Evolutionary conservation across 805 yeast genomes (phyloP).

Genomic region (Candida pini): DNA sequence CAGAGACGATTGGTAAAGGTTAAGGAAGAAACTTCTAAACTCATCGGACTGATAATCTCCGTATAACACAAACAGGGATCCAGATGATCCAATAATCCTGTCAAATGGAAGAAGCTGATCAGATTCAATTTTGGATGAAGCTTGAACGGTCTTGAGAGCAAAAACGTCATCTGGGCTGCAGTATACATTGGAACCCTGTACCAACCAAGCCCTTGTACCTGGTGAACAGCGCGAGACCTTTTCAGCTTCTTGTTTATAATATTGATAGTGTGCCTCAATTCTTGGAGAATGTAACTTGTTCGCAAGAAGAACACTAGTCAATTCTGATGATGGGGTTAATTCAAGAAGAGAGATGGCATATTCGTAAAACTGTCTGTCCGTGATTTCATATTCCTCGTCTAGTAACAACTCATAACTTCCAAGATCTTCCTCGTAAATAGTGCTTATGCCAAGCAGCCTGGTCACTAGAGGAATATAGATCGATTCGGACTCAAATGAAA

Average conservation of each 20-base stretch:
- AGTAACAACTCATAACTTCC: conserved; percentile 26
- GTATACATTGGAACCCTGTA: conserved; percentile 45
- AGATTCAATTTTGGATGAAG: conserved; percentile 3
- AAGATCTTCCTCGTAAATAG: conserved; percentile 22
- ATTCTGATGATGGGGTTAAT: conserved; percentile 4
- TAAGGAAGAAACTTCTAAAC: conserved; percentile 53
- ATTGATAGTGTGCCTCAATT: conserved; percentile 56
- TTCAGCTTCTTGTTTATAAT: conserved; percentile 35
- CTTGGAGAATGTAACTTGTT: conserved; percentile 52
- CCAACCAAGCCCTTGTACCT: conserved; percentile 40
- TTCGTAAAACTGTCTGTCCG: conserved; percentile 24
- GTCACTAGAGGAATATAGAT: conserved; percentile 31
- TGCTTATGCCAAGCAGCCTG: conserved; percentile 22
- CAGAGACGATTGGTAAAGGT: conserved; percentile 53
- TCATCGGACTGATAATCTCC: conserved; percentile 51
- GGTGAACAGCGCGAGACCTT: conserved; percentile 22
- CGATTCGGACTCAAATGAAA: conserved; percentile 30
- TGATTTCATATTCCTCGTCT: conserved; percentile 9
- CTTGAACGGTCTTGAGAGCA: conserved; percentile 62
- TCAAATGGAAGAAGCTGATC: conserved; percentile 44
- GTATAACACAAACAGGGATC: conserved; percentile 45
- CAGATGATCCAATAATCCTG: conserved; percentile 50
- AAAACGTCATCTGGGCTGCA: conserved; percentile 70
- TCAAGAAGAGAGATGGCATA: conserved; percentile 15
- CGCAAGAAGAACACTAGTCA: conserved; percentile 40